A percentile compares a stretch with the other conserved stretches of the same genome.
Conservation (phyloP, 768 basidiomycete species). For the Amanita brunnescens region DNA sequence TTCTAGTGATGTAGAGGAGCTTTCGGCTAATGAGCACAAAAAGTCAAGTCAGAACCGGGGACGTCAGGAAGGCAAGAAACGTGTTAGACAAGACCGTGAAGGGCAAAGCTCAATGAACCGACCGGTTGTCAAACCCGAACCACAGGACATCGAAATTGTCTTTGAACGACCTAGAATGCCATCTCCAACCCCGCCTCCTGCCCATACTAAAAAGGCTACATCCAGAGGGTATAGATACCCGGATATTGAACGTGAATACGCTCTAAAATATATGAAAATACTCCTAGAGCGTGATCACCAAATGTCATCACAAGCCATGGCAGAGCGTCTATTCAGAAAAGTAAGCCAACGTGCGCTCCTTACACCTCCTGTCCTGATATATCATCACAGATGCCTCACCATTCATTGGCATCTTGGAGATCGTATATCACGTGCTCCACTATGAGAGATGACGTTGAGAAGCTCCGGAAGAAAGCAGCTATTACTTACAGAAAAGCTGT, state of each 20-base stretch:
- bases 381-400: slow-evolving; percentile 48
- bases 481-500: slow-evolving; percentile 40
- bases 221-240: slow-evolving; percentile 35
- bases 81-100: slow-evolving; percentile 6
- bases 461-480: slow-evolving; percentile 38
- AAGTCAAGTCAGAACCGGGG: slow-evolving; percentile 9
- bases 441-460: slow-evolving; percentile 32
- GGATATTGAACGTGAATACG: slow-evolving; percentile 41
- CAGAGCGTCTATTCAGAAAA: slow-evolving; percentile 34
- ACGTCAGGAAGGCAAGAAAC: slow-evolving; percentile 11
- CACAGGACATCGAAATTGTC: background rate
- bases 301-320: slow-evolving; percentile 29
- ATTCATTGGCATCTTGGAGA: slow-evolving; percentile 43
- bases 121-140: background rate
- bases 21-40: slow-evolving; percentile 3
- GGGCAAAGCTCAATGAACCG: background rate
- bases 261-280: slow-evolving; percentile 32
- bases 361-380: slow-evolving; percentile 1
- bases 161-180: slow-evolving; percentile 7
- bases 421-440: slow-evolving; percentile 22
- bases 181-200: slow-evolving; percentile 42
- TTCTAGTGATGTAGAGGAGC: slow-evolving; percentile 5
- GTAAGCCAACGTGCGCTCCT: slow-evolving; percentile 20
- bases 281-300: slow-evolving; percentile 40
- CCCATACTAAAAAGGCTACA: slow-evolving; percentile 16